Conservation (phyloP, 768 basidiomycete species). For the Nevesoporus exiguus region DNA sequence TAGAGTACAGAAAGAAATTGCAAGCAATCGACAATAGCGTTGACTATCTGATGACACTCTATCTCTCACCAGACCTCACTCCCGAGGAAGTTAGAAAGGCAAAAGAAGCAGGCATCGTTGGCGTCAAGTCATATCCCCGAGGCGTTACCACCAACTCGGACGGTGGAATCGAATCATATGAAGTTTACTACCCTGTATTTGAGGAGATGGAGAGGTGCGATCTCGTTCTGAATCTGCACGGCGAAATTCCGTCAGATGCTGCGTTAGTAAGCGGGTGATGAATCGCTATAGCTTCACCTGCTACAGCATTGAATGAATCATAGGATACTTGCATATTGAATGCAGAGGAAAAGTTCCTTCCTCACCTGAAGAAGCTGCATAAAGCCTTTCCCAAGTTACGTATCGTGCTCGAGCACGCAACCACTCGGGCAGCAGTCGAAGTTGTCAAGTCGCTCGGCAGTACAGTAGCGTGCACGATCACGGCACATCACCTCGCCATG, state of each 20-base stretch:
- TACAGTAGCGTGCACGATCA: constrained; percentile 95
- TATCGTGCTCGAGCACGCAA: constrained; percentile 97
- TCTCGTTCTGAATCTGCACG: constrained; percentile 96
- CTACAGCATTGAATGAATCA: neutral
- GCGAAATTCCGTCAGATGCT: constrained; percentile 91
- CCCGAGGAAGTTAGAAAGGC: constrained; percentile 90
- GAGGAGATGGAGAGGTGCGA: constrained; percentile 89
- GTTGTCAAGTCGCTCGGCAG: constrained; percentile 71
- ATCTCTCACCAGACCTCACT: constrained; percentile 88
- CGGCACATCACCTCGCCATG: constrained; percentile 90
- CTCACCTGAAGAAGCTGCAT: constrained; percentile 82
- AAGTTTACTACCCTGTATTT: constrained; percentile 89
- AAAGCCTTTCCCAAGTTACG: constrained; percentile 80
- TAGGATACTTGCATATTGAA: constrained; percentile 92
- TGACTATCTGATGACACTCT: constrained; percentile 94
- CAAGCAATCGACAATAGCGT: constrained; percentile 70
- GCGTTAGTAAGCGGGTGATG: constrained; percentile 39
- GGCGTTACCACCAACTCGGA: constrained; percentile 98
- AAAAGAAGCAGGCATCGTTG: constrained; percentile 73
- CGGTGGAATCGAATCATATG: constrained; percentile 94
- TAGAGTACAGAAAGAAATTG: constrained; percentile 76
- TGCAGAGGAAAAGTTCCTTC: constrained; percentile 86
- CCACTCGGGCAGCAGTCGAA: constrained; percentile 87
- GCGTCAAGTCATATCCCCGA: constrained; percentile 95
- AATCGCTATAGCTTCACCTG: neutral